Evolutionary conservation across 305 asterid genomes (phyloP), one percentile per base, ranked within the genome.

Genomic region (Fraxinus velutina): DNA sequence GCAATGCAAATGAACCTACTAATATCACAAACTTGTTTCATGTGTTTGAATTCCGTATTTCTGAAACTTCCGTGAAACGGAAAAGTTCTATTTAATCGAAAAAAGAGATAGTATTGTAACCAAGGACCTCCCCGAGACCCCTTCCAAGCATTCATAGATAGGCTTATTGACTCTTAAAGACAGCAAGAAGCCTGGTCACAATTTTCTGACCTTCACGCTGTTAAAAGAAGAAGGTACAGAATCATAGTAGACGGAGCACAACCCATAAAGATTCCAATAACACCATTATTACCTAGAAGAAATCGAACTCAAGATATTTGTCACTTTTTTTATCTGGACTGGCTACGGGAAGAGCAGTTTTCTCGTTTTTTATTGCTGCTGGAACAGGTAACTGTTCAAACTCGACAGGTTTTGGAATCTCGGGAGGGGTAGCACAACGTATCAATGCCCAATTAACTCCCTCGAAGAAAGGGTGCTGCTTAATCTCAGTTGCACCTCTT

Each of bases 391-490:
- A 9, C 34, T 75, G 80, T 78, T 88, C 88, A 1, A 86, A 22
- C 50, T 88, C 91, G 5, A 85, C 85, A 0, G 89, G 86, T 4
- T 79, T 85, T 0, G 92, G 92, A 2, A 89, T 82, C 2, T 89
- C 92, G 0, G 92, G 92, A 12, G 92, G 92, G 77, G 86, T 89
- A 2, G 92, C 91, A 15, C 92, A 89, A 27, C 92, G 85, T 37
- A 88, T 89, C 72, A 89, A 79, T 1, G 92, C 92, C 92, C 90
- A 89, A 22, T 89, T 89, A 83, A 89, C 89, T 4, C 92, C 92
- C 73, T 89, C 90, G 19, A 89, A 89, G 81, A 89, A 89, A 0
- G 89, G 92, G 47, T 89, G 92, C 62, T 87, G 92, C 86, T 89
- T 89, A 17, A 89, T 84, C 66, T 89, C 92, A 6, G 92, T 89